Evolutionary conservation across 2,329 filamentous ascomycete genomes (phyloP), one percentile per base, ranked within the genome.

Genomic region (Aspergillus carbonarius): DNA sequence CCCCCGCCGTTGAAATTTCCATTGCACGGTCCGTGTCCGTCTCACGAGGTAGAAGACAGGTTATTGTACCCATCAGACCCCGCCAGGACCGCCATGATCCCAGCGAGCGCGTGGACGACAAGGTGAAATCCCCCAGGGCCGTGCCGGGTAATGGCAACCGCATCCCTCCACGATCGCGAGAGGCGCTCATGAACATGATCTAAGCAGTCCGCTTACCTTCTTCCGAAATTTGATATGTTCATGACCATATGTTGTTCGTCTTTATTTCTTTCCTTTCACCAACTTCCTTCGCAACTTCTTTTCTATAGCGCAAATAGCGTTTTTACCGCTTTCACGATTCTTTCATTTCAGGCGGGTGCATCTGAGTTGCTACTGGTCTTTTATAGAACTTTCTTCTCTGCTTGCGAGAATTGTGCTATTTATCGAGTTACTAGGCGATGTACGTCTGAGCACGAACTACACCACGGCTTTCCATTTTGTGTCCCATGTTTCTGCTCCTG

Each of bases 1-100:
- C 60, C 35, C 61, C 60, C 1, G 59, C 60, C 5, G 65, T 76
- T 35, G 72, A 76, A 58, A 67, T 78, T 32, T 76, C 75, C 3
- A 68, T 73, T 35, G 76, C 76, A 3, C 66, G 74, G 27, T 77
- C 76, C 5, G 63, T 78, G 8, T 76, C 74, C 8, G 69, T 78
- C 0, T 71, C 71, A 0, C 67, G 65, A 32, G 70, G 69, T 8
- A 74, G 67, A 30, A 71, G 67, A 40, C 73, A 76, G 54, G 60
- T 75, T n/a, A 61, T 78, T 6, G 72, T 78, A 6, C 74, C 76
- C 0, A 68, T 76, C 12, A 63, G 68, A 12, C 54, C 67, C 2
- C 63, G 67, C 9, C 48, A 61, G 4, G 68, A 68, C 46, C 67
- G 67, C 15, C 53, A 68, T 20, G 63, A 60, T 40, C 60, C 63